Percentiles rank a stretch among this genome's conserved stretches.
phyloP scores from a whole-genome alignment of 345 rosid genomes.

The Alliaria petiolata region DNA sequence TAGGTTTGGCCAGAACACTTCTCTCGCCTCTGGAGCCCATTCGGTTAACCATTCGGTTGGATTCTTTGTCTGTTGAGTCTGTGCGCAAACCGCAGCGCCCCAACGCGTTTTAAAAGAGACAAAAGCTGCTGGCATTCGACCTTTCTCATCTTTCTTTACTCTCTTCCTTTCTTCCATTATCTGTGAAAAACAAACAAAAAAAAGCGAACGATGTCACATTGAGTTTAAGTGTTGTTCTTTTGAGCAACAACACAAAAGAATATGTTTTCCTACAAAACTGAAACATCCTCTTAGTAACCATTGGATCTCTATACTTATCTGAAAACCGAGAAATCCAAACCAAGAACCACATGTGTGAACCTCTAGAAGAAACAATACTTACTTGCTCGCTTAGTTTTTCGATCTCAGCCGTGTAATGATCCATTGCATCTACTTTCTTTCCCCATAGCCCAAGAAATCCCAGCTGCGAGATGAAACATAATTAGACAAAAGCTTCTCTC shows the following conservation, averaged over 20 bases:
- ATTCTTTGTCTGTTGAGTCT: slow-evolving; percentile 79
- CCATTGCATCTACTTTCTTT: slow-evolving; percentile 71
- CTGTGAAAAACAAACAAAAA: slow-evolving; percentile 33
- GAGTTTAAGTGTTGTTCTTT: no score
- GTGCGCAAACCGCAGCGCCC: slow-evolving; percentile 98
- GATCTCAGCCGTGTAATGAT: slow-evolving; percentile 51
- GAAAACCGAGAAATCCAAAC: no score
- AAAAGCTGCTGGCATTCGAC: slow-evolving; percentile 83
- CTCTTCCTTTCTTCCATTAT: slow-evolving; percentile 55
- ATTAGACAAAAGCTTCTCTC: background rate
- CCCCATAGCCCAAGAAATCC: slow-evolving; percentile 85
- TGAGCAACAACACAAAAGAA: no score
- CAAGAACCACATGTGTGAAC: no score
- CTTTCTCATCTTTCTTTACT: slow-evolving; percentile 60
- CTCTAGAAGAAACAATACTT: slow-evolving; percentile 17
- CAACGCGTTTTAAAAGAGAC: slow-evolving; percentile 91
- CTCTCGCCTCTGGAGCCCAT: slow-evolving; percentile 96
- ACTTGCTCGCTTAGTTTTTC: slow-evolving; percentile 63
- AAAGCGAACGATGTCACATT: background rate
- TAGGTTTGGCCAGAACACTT: slow-evolving; percentile 78
- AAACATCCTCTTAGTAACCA: no score
- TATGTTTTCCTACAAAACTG: no score
- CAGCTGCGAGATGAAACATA: slow-evolving; percentile 39
- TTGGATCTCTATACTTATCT: no score
- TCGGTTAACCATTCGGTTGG: slow-evolving; percentile 89